Percentiles rank a stretch among this genome's conserved stretches.
Evolutionary conservation across 2,329 filamentous ascomycete species (phyloP).

Genomic region (Metarhizium robertsii): DNA sequence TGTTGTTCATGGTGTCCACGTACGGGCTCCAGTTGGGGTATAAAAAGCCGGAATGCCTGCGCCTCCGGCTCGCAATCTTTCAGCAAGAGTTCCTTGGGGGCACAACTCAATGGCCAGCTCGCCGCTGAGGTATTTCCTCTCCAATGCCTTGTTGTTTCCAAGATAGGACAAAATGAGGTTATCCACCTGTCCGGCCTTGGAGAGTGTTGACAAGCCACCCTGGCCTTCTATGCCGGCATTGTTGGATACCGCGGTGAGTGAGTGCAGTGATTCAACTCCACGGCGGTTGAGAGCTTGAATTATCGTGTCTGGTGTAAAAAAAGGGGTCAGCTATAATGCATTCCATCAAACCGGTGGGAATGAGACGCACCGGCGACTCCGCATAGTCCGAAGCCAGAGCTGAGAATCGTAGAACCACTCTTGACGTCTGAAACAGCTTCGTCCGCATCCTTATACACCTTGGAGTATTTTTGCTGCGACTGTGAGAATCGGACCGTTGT

Average conservation of each 20-base stretch:
- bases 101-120: constrained; percentile 67
- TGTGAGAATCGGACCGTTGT: constrained; percentile 6
- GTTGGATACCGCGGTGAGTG: constrained; percentile 70
- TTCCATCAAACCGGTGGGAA: neutral
- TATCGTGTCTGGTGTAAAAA: constrained; percentile 47
- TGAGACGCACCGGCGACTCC: constrained; percentile 53
- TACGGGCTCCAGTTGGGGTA: constrained; percentile 63
- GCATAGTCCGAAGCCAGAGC: constrained; percentile 75
- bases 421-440: constrained; percentile 62
- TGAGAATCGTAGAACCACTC: constrained; percentile 62
- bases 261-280: constrained; percentile 51
- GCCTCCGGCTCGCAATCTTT: constrained; percentile 62
- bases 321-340: neutral
- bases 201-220: constrained; percentile 59
- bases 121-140: constrained; percentile 66
- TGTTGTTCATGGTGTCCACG: constrained; percentile 17
- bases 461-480: constrained; percentile 27
- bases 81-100: constrained; percentile 66
- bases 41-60: constrained; percentile 75
- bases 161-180: constrained; percentile 68
- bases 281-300: constrained; percentile 57
- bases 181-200: constrained; percentile 59
- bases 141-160: constrained; percentile 67
- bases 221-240: constrained; percentile 65
- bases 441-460: constrained; percentile 47